Evolutionary conservation across 805 yeast species (phyloP).

Genomic region (Ogataea corticis): DNA sequence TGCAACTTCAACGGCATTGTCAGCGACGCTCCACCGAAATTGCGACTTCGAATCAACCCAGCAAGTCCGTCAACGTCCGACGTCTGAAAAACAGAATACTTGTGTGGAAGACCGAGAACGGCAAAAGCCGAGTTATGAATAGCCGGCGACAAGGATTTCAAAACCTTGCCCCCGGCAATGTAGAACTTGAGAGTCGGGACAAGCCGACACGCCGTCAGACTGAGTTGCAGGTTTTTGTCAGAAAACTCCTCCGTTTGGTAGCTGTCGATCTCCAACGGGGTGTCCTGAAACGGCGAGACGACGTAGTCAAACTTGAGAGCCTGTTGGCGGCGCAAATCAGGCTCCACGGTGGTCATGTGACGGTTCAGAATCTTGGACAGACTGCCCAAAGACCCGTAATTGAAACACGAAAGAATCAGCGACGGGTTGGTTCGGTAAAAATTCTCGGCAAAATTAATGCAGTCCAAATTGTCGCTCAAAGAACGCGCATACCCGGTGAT

Average conservation of each 20-base stretch:
- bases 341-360: constrained; percentile 5
- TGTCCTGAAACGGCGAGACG: neutral
- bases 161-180: constrained; percentile 7
- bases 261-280: neutral
- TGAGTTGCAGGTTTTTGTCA: constrained; percentile 3
- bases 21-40: constrained; percentile 8
- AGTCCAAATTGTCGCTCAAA: constrained; percentile 5
- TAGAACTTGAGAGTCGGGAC: constrained; percentile 3
- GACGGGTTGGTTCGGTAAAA: neutral
- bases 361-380: constrained; percentile 7
- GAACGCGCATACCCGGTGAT: constrained; percentile 4
- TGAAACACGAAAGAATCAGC: constrained; percentile 2
- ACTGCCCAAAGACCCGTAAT: constrained; percentile 2
- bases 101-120: constrained; percentile 4
- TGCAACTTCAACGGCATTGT: constrained; percentile 7
- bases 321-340: constrained; percentile 2
- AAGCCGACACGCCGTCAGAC: constrained; percentile 4
- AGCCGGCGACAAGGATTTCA: constrained; percentile 6
- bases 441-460: constrained; percentile 1
- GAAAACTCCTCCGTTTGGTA: neutral
- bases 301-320: neutral
- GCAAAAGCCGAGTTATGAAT: constrained; percentile 7
- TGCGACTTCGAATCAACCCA: neutral
- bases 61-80: constrained; percentile 2
- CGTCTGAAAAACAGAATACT: constrained; percentile 4